Evolutionary conservation across 2,329 filamentous ascomycete genomes (phyloP).

Genomic region (Dothiorella sarmentorum): DNA sequence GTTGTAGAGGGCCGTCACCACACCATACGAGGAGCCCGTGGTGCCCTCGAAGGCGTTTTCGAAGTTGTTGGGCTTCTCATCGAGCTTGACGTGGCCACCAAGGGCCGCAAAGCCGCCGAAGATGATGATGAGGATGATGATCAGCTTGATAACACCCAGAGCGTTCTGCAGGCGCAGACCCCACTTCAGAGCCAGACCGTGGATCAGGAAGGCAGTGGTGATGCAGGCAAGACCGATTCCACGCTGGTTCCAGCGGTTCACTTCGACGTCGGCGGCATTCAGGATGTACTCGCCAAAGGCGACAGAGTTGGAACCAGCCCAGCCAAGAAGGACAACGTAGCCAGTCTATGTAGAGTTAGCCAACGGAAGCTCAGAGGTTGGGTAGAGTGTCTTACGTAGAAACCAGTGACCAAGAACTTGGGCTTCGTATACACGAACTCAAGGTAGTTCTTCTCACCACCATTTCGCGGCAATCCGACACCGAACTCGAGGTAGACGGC

Average conservation of each 20-base stretch:
- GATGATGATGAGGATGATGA: slow-evolving; percentile 63
- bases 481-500: slow-evolving; percentile 66
- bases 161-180: slow-evolving; percentile 65
- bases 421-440: slow-evolving; percentile 62
- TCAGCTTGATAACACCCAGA: slow-evolving; percentile 63
- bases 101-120: slow-evolving; percentile 60
- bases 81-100: slow-evolving; percentile 57
- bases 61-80: slow-evolving; percentile 62
- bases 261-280: slow-evolving; percentile 60
- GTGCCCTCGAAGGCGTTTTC: slow-evolving; percentile 62
- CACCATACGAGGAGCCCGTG: slow-evolving; percentile 61
- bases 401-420: slow-evolving; percentile 55
- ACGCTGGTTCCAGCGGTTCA: slow-evolving; percentile 64
- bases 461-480: slow-evolving; percentile 61
- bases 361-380: slow-evolving; percentile 15
- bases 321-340: slow-evolving; percentile 60
- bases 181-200: slow-evolving; percentile 62
- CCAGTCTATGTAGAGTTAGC: slow-evolving; percentile 31
- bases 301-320: slow-evolving; percentile 65
- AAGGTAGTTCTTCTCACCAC: slow-evolving; percentile 66
- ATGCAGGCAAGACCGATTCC: slow-evolving; percentile 65
- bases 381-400: slow-evolving; percentile 42
- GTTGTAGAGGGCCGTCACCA: slow-evolving; percentile 69
- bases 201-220: slow-evolving; percentile 62
- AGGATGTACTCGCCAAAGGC: slow-evolving; percentile 70